phyloP scores from a whole-genome alignment of 2,329 filamentous ascomycete genomes.

The Paracorniculantispora psalliotae region DNA sequence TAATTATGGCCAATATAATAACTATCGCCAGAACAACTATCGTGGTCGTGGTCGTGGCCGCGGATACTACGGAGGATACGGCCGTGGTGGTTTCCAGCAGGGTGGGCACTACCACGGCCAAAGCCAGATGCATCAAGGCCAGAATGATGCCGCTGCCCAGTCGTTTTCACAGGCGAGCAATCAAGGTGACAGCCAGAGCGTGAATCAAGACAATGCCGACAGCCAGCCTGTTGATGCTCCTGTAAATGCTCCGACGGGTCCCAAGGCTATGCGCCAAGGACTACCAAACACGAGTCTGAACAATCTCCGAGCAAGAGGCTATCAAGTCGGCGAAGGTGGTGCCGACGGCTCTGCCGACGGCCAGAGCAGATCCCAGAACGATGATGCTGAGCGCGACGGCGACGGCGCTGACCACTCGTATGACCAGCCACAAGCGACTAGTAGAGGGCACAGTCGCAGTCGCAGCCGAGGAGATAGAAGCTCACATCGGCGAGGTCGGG shows the following conservation, averaged over 20 bases:
- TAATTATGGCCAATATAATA: slow-evolving; percentile 81
- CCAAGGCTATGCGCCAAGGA: slow-evolving; percentile 90
- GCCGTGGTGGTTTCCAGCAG: slow-evolving; percentile 52
- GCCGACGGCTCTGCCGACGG: slow-evolving; percentile 1
- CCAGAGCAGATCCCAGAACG: slow-evolving; percentile 15
- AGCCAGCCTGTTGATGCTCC: slow-evolving; percentile 28
- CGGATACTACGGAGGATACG: slow-evolving; percentile 51
- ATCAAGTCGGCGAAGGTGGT: slow-evolving; percentile 35
- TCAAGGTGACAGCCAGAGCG: slow-evolving; percentile 8
- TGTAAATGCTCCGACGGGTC: slow-evolving; percentile 79
- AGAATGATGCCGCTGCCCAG: slow-evolving; percentile 1
- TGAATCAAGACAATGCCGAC: slow-evolving; percentile 8
- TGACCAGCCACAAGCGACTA: slow-evolving; percentile 32
- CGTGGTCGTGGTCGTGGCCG: slow-evolving; percentile 62
- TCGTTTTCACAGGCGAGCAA: slow-evolving; percentile 24
- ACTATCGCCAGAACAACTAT: slow-evolving; percentile 66
- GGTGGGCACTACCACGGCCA: slow-evolving; percentile 33
- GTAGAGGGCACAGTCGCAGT: slow-evolving; percentile 23
- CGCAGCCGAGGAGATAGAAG: slow-evolving; percentile 39
- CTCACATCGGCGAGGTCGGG: slow-evolving; percentile 46
- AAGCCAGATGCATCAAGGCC: slow-evolving; percentile 24
- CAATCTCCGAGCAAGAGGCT: slow-evolving; percentile 53
- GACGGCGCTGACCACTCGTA: slow-evolving; percentile 21
- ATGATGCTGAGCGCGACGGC: slow-evolving; percentile 16
- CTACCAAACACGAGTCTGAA: slow-evolving; percentile 75